A percentile compares a stretch with the other conserved stretches of the same genome.
phyloP scores from a whole-genome alignment of 164 flowering plant genomes.

The Vitis rupestris region DNA sequence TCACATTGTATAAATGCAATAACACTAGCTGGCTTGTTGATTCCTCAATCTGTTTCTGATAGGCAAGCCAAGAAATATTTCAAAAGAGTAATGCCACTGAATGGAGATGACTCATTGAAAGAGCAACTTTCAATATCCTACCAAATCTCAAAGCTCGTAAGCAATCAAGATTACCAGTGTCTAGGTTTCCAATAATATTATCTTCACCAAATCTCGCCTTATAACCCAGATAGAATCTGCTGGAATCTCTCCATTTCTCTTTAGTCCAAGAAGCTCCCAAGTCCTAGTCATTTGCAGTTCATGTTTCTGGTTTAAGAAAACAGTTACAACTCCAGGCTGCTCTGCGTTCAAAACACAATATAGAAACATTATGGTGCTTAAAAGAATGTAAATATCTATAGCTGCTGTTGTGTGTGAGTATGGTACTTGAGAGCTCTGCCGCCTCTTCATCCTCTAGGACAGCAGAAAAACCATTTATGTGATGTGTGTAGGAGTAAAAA shows the following conservation, averaged over 20 bases:
- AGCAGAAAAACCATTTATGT: slow-evolving; percentile 48
- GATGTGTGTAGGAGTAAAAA: slow-evolving; percentile 28
- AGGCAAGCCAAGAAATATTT: too few species aligned
- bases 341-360: slow-evolving; percentile 11
- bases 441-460: slow-evolving; percentile 32
- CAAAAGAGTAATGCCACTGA: too few species aligned
- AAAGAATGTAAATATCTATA: too few species aligned
- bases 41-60: too few species aligned
- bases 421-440: slow-evolving; percentile 9
- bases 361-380: neutral
- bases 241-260: slow-evolving; percentile 13
- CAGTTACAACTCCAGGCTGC: slow-evolving; percentile 35
- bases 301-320: slow-evolving; percentile 22
- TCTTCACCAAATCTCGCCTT: neutral
- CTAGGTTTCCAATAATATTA: slow-evolving; percentile 34
- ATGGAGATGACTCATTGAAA: too few species aligned
- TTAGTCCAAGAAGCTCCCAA: slow-evolving; percentile 32
- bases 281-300: slow-evolving; percentile 36
- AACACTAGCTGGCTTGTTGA: too few species aligned
- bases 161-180: slow-evolving; percentile 24
- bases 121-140: too few species aligned
- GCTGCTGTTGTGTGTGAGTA: too few species aligned
- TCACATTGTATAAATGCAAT: too few species aligned
- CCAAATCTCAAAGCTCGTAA: too few species aligned
- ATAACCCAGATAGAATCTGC: slow-evolving; percentile 16